Base-by-base conservation (phyloP, 352 stramenopile species). In the Elongisporangium senticosum region DNA sequence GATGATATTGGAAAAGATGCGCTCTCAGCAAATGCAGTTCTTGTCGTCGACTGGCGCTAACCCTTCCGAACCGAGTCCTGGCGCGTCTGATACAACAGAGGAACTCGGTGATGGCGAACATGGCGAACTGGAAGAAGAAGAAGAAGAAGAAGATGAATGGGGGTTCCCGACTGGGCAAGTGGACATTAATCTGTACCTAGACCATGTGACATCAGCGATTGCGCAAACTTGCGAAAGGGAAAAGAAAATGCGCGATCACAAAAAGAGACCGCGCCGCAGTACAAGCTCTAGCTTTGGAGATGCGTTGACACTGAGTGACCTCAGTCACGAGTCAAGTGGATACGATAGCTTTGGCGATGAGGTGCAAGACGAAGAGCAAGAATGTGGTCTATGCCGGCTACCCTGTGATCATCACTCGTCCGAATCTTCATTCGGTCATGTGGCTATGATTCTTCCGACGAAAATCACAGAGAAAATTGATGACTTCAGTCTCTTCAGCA, bases 81-180 rank as follows among this genome's bases (percentile, higher is more conserved):
- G 61, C 15, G 48, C 49, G 17, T 20, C 50, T 8, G 58, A 67
- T 17, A 50, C 52, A 11, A 59, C 65, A 50, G 70, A 60, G 20
- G 61, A 73, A 24, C 60, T 47, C 56, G 65, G 62, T 39, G 64
- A 64, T 11, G 65, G 76, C 24, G 63, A 69, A 17, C 67, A 75
- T 4, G 67, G 79, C 8, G 62, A 71, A n/a, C 62, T 72, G 11
- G 70, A 86, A n/a, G 76, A 83, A 39, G 75, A 86, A 49, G 77
- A 86, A 47, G 72, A 86, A 19, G 74, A 84, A 33, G 74, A 84
- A 55, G 82, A 92, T 48, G 82, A 92, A 43, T 92, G 82, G 82
- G 82, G 82, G 0, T 92, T 92, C 24, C 82, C 82, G n/a, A 87
- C 82, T 50, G 82, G 82, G 20, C 79, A 87, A 33, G 58, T 92